Percentiles rank a stretch among this genome's conserved stretches.
phyloP scores from a whole-genome alignment of 1,139 yeast genomes.

The Starmera stellimalicola region DNA sequence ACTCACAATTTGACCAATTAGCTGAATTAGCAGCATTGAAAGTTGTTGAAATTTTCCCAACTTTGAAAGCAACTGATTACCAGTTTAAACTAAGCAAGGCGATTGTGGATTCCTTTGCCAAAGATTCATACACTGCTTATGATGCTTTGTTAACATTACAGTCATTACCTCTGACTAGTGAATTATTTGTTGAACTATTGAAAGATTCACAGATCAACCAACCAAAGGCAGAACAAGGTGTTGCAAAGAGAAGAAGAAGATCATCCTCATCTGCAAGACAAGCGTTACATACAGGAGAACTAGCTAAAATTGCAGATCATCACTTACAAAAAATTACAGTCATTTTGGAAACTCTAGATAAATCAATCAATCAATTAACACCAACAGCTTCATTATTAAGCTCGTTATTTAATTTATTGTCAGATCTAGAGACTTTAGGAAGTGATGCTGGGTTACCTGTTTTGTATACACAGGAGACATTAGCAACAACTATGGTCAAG shows the following conservation, averaged over 20 bases:
- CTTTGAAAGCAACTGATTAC: constrained; percentile 41
- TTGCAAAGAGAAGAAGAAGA: constrained; percentile 65
- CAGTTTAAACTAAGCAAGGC: constrained; percentile 50
- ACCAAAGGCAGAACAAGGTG: constrained; percentile 28
- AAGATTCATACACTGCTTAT: constrained; percentile 32
- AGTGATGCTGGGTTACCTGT: constrained; percentile 89
- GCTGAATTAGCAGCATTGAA: constrained; percentile 43
- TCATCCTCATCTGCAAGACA: constrained; percentile 69
- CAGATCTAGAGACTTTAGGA: constrained; percentile 83
- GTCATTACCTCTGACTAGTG: constrained; percentile 34
- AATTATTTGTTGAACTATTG: constrained; percentile 37
- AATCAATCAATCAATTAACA: constrained; percentile 24
- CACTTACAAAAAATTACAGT: constrained; percentile 75
- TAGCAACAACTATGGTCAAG: constrained; percentile 78
- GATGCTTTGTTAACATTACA: constrained; percentile 51
- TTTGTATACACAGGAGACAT: constrained; percentile 79
- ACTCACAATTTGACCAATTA: constrained; percentile 39
- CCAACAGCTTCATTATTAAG: constrained; percentile 43
- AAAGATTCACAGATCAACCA: constrained; percentile 36
- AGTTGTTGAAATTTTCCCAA: constrained; percentile 42
- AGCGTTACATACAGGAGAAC: constrained; percentile 57
- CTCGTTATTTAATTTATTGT: constrained; percentile 59
- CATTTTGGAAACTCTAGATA: constrained; percentile 71
- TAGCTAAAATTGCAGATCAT: constrained; percentile 62
- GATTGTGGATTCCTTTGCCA: constrained; percentile 45